A percentile compares a stretch with the other conserved stretches of the same genome.
phyloP scores from a whole-genome alignment of 176 grass and related monocot genomes.

The Thinopyrum elongatum region DNA sequence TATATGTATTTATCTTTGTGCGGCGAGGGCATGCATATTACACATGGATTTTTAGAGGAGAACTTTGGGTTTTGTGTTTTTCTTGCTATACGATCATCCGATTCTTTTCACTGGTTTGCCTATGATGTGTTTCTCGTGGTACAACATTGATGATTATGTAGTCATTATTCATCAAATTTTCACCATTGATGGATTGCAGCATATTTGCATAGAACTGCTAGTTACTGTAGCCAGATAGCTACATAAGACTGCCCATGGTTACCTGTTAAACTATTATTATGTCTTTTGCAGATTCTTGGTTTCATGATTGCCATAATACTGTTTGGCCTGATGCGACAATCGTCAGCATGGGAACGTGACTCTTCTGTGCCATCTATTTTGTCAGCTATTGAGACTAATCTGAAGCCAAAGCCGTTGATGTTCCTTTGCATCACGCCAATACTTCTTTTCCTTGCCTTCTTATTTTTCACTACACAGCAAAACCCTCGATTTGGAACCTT shows the following conservation, averaged over 20 bases:
- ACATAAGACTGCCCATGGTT: slow-evolving; percentile 1
- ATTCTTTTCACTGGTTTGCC: slow-evolving; percentile 10
- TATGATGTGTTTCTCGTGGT: not conserved
- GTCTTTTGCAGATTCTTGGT: slow-evolving; percentile 77
- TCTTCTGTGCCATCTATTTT: slow-evolving; percentile 81
- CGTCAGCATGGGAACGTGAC: slow-evolving; percentile 82
- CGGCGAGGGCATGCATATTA: not conserved
- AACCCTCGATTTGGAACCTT: slow-evolving; percentile 64
- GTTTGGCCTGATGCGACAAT: slow-evolving; percentile 87
- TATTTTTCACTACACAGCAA: slow-evolving; percentile 38
- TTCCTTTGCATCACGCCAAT: slow-evolving; percentile 62
- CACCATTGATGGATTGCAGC: not conserved
- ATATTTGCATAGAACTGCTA: slow-evolving; percentile 8
- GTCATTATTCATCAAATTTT: not conserved
- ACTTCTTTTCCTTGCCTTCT: slow-evolving; percentile 54
- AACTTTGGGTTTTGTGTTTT: not conserved
- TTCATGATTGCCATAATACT: slow-evolving; percentile 82
- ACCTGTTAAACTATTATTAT: slow-evolving; percentile 23
- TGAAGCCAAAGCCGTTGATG: slow-evolving; percentile 61
- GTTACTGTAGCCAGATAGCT: not conserved
- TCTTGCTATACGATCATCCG: not conserved
- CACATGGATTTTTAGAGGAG: not conserved
- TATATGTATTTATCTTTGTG: not conserved
- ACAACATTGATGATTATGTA: not conserved
- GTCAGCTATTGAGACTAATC: slow-evolving; percentile 74